Conservation (phyloP, 139 green algal genomes). For the Chlorella sp. region DNA sequence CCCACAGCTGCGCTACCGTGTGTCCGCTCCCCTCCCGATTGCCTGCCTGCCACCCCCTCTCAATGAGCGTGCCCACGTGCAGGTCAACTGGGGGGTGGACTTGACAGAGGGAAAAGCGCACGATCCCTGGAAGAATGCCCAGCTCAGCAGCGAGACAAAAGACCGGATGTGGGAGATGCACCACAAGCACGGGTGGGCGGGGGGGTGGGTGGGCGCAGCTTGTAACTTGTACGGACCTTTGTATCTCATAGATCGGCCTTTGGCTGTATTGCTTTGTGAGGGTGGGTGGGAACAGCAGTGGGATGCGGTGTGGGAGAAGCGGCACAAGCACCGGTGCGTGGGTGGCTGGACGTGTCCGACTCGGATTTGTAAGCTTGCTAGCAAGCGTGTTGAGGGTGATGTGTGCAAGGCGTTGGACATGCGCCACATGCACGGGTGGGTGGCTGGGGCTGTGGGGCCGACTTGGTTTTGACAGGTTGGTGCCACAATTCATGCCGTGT, state of each 20-base stretch:
- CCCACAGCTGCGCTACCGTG: background rate
- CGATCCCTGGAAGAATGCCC: slow-evolving; percentile 44
- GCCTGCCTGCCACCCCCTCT: background rate
- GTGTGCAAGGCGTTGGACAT: too few relatives aligned
- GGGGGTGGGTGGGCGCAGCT: too few relatives aligned
- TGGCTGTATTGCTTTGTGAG: too few relatives aligned
- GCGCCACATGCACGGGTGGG: background rate
- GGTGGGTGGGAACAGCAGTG: background rate
- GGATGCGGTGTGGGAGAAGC: slow-evolving; percentile 16
- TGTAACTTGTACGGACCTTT: too few relatives aligned
- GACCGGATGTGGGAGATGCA: slow-evolving; percentile 30
- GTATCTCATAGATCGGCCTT: too few relatives aligned
- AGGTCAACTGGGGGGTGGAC: slow-evolving; percentile 45
- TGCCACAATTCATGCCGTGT: too few relatives aligned
- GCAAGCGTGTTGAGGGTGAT: too few relatives aligned
- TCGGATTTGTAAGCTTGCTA: too few relatives aligned
- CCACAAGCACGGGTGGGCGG: background rate
- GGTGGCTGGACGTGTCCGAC: background rate
- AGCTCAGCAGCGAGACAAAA: slow-evolving; percentile 34
- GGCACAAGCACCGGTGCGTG: background rate
- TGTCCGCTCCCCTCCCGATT: background rate
- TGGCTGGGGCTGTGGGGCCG: too few relatives aligned
- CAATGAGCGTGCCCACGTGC: background rate
- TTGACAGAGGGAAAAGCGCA: slow-evolving; percentile 43
- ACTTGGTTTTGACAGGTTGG: background rate